A percentile compares a stretch with the other conserved stretches of the same genome.
These are phyloP conservation scores for Elymus sibiricus DNA, from an alignment of 176 grass and related monocot species.

Conservation along the genomic window DNA sequence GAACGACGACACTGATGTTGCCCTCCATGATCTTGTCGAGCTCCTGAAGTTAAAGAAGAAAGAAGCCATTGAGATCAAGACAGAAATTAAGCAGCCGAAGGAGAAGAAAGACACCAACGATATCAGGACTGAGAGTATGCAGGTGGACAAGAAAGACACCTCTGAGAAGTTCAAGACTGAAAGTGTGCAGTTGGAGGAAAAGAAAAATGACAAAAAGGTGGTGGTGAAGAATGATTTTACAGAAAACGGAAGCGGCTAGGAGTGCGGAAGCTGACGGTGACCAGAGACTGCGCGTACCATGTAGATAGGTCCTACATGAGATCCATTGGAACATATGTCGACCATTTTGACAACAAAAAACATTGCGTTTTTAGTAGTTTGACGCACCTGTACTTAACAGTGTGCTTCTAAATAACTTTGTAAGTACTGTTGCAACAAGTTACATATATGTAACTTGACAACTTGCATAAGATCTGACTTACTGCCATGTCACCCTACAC, in stretches of 20 bases:
- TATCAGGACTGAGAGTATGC: background rate
- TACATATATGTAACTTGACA: background rate
- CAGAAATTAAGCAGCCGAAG: background rate
- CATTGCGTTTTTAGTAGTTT: background rate
- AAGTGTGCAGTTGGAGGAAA: constrained; percentile 7
- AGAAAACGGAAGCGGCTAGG: background rate
- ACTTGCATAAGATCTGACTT: background rate
- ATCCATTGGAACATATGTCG: constrained; percentile 6
- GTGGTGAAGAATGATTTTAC: background rate
- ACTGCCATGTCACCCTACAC: background rate
- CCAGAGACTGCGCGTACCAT: background rate
- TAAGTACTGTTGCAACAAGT: background rate
- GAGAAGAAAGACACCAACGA: constrained; percentile 11
- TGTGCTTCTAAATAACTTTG: background rate
- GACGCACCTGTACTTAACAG: background rate
- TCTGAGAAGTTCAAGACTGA: background rate
- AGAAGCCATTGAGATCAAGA: constrained; percentile 21
- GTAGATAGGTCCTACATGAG: constrained; percentile 1
- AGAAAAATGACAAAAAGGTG: constrained; percentile 15
- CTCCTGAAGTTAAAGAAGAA: constrained; percentile 51
- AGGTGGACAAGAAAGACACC: constrained; percentile 19
- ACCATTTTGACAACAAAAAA: background rate
- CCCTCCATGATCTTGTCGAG: constrained; percentile 38
- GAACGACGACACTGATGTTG: constrained; percentile 39
- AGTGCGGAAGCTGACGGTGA: background rate